Base-by-base conservation (phyloP, 441 rosid species). In the Codiaeum variegatum region DNA sequence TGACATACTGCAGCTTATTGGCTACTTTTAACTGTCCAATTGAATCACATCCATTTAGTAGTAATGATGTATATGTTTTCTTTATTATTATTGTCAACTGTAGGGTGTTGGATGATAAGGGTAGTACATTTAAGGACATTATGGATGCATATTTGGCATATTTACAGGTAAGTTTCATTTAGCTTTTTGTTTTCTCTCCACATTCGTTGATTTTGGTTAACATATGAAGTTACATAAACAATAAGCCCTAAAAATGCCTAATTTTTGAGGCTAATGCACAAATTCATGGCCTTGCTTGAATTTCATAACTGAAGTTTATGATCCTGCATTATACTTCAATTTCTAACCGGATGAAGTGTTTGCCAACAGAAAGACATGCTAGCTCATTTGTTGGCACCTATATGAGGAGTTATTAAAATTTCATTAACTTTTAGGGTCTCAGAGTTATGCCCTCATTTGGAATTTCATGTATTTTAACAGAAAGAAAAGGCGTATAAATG, bases 131-230 rank as follows among this genome's bases (percentile, higher is more conserved):
- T 77, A 98, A 96, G 83, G 98, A 96, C 79, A 86, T 88, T 28
- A 75, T 96, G 67, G 98, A 93, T 81, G 93, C 94, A 56, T 93
- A 96, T 85, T 85, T 93, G 74, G 96, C 93, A 29, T 84, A 86
- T 80, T 77, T 93, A 83, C 98, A 96, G 89, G 97, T 87, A 79
- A 75, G 80, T 73, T 76, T 74, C 29, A 59, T 40, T 21, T 47
- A 71, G 52, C 66, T 6, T 79, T 56, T 71, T 18, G 29, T 51
- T 71, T 65, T 47, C 42, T 61, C 55, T 49, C 16, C 26, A 19
- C 8, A 18, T 40, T 72, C 67, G 24, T 62, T 52, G 10, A 26
- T 29, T 9, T 51, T 72, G 21, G 58, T 4, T 23, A 71, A 26
- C 42, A 47, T 40, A 21, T 38, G 23, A 21, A 63, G 51, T 26